Conservation (phyloP, 1,284 basidiomycete species). For the Moesziomyces sp. region DNA sequence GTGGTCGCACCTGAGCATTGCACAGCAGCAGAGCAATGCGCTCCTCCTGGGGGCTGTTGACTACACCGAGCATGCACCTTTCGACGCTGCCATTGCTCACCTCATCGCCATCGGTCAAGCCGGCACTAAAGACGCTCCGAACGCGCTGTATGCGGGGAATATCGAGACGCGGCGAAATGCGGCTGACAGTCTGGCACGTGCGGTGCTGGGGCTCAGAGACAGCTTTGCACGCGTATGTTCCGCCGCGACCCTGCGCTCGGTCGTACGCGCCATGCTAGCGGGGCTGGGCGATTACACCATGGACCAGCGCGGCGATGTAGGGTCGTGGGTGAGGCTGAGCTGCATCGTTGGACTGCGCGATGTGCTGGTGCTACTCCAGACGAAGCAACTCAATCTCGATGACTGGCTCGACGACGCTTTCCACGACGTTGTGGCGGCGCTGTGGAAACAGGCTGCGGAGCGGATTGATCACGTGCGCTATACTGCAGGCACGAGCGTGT, state of each 20-base stretch:
- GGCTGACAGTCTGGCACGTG: slow-evolving; percentile 74
- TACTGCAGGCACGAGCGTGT: slow-evolving; percentile 74
- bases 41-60: slow-evolving; percentile 79
- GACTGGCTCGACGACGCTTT: slow-evolving; percentile 13
- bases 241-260: background rate
- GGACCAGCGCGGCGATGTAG: slow-evolving; percentile 95
- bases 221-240: slow-evolving; percentile 2
- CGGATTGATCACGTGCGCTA: slow-evolving; percentile 88
- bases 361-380: slow-evolving; percentile 72
- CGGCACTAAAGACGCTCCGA: slow-evolving; percentile 70
- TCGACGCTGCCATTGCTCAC: slow-evolving; percentile 73
- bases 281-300: slow-evolving; percentile 89
- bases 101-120: slow-evolving; percentile 74
- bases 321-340: slow-evolving; percentile 90
- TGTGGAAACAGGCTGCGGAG: slow-evolving; percentile 89
- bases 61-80: slow-evolving; percentile 74
- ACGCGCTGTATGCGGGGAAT: slow-evolving; percentile 38
- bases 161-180: slow-evolving; percentile 80
- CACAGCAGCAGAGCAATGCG: slow-evolving; percentile 81
- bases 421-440: slow-evolving; percentile 70
- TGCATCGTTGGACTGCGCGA: slow-evolving; percentile 74
- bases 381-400: background rate
- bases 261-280: slow-evolving; percentile 64
- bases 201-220: slow-evolving; percentile 4
- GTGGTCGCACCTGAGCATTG: slow-evolving; percentile 73